Evolutionary conservation across 768 basidiomycete species (phyloP), one percentile per base, ranked within the genome.

Genomic region (Lentinus tigrinus): DNA sequence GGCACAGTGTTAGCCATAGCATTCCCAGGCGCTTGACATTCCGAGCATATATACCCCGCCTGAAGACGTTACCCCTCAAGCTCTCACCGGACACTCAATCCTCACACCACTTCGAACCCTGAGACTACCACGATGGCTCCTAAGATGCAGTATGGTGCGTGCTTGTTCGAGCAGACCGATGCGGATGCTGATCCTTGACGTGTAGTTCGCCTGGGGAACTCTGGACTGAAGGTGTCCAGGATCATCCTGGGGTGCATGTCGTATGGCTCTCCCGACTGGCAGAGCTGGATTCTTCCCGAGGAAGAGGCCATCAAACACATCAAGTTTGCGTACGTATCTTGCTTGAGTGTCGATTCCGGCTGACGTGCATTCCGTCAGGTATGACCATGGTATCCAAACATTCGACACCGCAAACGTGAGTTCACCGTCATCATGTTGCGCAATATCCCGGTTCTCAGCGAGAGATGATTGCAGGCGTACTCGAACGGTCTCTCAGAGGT

Each of bases 201-300:
- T n/a, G 31, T 39, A 75, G 74, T 75, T 13, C 74, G 75, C 28
- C 67, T 75, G 7, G 79, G 87, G 72, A 63, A 72, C 40, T 76
- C 74, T 7, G 80, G 75, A 10, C 63, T 76, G 26, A 75, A 75
- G 54, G 73, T 76, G 27, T 74, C 73, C 23, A 69, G 66, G 52
- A 72, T 76, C 47, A 75, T 76, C 47, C 64, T 76, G 11, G 73
- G 73, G 17, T 63, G 58, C 49, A 70, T 70, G 67, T 61, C 57
- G 11, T 69, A 70, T 34, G 70, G 70, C 2, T 54, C 40, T 8
- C 53, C 67, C 2, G 69, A 47, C 9, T 74, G 74, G 68, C 63
- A 72, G 38, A 63, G 62, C 2, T 79, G 77, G 78, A 72, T 31
- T 11, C 31, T 75, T 4, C 69, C 62, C 19, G 73, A 77, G 31